Evolutionary conservation across 2,329 filamentous ascomycete species (phyloP).

Genomic region (Alternaria novae-zelandiae): DNA sequence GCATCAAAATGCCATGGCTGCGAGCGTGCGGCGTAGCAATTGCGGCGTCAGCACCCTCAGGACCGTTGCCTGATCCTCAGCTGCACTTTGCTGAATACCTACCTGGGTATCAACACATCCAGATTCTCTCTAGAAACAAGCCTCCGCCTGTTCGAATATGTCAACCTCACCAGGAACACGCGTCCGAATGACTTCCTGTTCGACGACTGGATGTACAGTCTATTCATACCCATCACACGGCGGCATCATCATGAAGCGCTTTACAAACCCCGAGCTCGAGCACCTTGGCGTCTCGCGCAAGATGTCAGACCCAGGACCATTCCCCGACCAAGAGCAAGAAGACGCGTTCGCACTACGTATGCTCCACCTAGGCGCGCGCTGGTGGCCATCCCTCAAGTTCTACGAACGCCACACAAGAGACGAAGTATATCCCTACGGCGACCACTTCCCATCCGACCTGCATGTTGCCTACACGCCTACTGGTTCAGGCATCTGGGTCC

Average conservation of each 20-base stretch:
- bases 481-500: fast-evolving
- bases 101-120: neutral
- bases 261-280: neutral
- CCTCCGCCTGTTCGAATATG: neutral
- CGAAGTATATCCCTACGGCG: neutral
- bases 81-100: neutral
- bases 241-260: neutral
- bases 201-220: neutral
- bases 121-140: neutral
- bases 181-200: neutral
- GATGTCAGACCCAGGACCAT: neutral
- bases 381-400: neutral
- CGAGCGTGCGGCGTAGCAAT: neutral
- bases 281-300: neutral
- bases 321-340: neutral
- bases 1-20: neutral
- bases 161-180: neutral
- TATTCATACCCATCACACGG: neutral
- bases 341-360: neutral
- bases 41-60: neutral
- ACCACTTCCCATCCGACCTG: neutral
- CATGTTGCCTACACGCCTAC: neutral
- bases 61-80: neutral
- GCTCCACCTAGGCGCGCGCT: neutral
- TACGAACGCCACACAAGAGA: neutral